Evolutionary conservation across 805 yeast species (phyloP), one percentile per base, ranked within the genome.

Genomic region (Pichia rugopelliculosa): DNA sequence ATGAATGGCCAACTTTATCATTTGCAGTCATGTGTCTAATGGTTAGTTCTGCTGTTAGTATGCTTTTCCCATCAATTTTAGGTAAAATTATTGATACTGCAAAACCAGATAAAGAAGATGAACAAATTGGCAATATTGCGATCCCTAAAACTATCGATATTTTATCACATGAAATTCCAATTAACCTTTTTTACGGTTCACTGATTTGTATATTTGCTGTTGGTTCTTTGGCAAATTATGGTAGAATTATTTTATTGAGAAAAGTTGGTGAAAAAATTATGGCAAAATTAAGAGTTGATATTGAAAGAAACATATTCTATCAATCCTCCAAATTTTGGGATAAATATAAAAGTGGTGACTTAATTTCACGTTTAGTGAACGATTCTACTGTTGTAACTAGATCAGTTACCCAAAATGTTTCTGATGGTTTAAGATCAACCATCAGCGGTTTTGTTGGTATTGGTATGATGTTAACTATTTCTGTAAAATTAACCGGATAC

Each of bases 251-350:
- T 36, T 66, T 87, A 13, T 69, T 91, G 59, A 76, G 90, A 54
- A 71, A 82, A 2, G 85, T 86, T 12, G 96, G 97, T 45, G 98
- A 91, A 64, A 75, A 86, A 52, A 70, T 91, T 34, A 95, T 90
- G 51, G 91, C 96, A 9, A 75, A 93, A 50, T 67, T 91, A 53
- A 75, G 98, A 57, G 74, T 91, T 10, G 74, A 87, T 47, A 78
- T 91, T 34, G 79, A 88, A 64, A 78, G 79, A 59, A 86, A 84
- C 42, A 78, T 91, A 15, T 72, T 91, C 47, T 79, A 80, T 41
- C 96, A 90, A 61, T 96, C 90, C 63, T 82, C 95, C 4, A 84
- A 85, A 54, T 91, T 91, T 59, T 80, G 90, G 67, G 98, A 91
- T 59, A 80, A 80, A 27, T 89, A 93, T 50, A 79, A 90, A 53